These are phyloP conservation scores for Populus euphratica DNA, from an alignment of 345 rosid genomes.

Conservation along the genomic window DNA sequence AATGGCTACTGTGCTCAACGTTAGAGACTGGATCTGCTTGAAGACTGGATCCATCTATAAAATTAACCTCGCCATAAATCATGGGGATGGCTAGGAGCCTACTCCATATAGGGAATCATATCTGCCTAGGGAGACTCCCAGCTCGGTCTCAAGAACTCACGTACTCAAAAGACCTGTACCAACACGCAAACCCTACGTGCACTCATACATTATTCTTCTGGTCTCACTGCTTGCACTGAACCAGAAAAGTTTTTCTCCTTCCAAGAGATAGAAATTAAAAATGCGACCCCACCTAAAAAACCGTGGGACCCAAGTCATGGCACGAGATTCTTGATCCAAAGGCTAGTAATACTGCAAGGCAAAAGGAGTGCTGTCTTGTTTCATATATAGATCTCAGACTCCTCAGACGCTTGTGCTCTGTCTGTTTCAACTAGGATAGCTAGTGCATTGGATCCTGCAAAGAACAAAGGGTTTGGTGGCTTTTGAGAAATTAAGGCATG, in stretches of 20 bases:
- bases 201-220: conserved; percentile 35
- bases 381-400: neutral
- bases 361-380: conserved; percentile 10
- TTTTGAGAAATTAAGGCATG: conserved; percentile 38
- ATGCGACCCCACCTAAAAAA: conserved; percentile 1
- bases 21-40: neutral
- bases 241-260: conserved; percentile 12
- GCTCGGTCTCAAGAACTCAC: neutral
- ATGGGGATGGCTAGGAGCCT: conserved; percentile 27
- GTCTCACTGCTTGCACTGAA: conserved; percentile 1
- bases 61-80: conserved; percentile 25
- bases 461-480: conserved; percentile 10
- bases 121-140: conserved; percentile 33
- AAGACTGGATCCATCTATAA: neutral
- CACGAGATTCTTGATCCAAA: conserved; percentile 30
- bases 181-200: conserved; percentile 68
- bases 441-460: conserved; percentile 16
- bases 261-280: neutral
- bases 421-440: neutral
- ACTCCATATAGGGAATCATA: conserved; percentile 43
- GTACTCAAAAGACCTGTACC: conserved; percentile 38
- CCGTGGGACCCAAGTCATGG: conserved; percentile 26
- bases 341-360: conserved; percentile 1
- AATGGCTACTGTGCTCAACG: neutral
- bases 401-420: neutral